Evolutionary conservation across 768 basidiomycete species (phyloP), one percentile per base, ranked within the genome.

Genomic region (Lactifluus pinguis): DNA sequence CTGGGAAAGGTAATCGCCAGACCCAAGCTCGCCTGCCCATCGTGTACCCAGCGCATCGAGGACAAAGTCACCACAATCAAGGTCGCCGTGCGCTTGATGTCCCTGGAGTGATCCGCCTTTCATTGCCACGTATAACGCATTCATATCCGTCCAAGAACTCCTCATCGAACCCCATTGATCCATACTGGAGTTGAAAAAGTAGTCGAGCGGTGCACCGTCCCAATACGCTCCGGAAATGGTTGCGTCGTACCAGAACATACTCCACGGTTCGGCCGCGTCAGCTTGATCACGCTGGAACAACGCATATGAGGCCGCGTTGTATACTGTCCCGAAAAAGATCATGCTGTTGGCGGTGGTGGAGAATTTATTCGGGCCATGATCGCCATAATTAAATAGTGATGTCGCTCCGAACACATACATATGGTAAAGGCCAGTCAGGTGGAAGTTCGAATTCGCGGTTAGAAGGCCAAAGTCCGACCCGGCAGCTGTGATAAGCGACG

Each of bases 11-110:
- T 99, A 99, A 71, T 99, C 83, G 4, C 80, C 93, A 6, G 87
- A 90, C 5, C 97, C 95, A 49, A 93, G 82, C 68, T 98, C 95
- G 61, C 97, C 95, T 53, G 90, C 90, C 92, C 91, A 99, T 51
- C 95, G 89, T 30, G 85, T 82, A 55, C 95, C 95, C 68, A 95
- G 77, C 11, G 93, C 94, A 70, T 99, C 97, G 36, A 98, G 72
- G 44, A 98, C 94, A 68, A 98, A 99, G 74, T 95, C 92, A 64
- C 97, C 97, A 53, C 80, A 82, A 70, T 99, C 97, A 62, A 98
- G 81, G 70, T 98, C 93, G 67, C 92, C 92, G 73, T 97, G 95
- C 0, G 92, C 94, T 76, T 98, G 93, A 72, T 95, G 94, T 25
- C 83, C 83, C 66, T 84, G 81, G 64, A 85, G 77, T 56, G 76